These are phyloP conservation scores for Fremontodendron californicum DNA, from an alignment of 345 rosid genomes.

Conservation along the genomic window DNA sequence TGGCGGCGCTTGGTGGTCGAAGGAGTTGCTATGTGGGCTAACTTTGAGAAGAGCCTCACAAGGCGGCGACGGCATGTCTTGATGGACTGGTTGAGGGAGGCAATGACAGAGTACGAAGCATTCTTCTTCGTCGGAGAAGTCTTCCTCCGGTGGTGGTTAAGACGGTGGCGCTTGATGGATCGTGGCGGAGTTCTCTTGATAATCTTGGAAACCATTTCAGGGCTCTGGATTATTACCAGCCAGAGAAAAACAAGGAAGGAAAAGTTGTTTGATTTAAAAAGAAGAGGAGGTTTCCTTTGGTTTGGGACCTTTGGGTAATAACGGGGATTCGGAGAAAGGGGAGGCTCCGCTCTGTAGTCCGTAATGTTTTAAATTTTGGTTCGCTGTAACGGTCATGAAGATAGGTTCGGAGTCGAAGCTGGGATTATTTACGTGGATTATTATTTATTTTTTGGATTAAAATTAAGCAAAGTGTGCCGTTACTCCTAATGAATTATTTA, in stretches of 20 bases:
- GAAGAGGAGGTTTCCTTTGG: slow-evolving; percentile 6
- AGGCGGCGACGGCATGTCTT: slow-evolving; percentile 60
- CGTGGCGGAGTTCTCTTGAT: slow-evolving; percentile 45
- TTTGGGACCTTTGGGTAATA: slow-evolving; percentile 7
- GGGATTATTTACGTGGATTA: neutral
- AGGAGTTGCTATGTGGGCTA: slow-evolving; percentile 42
- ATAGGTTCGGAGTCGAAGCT: slow-evolving; percentile 60
- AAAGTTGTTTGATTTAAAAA: neutral
- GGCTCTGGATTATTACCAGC: neutral
- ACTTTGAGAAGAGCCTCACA: slow-evolving; percentile 53
- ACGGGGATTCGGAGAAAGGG: neutral
- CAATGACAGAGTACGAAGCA: slow-evolving; percentile 39
- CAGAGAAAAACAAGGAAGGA: neutral
- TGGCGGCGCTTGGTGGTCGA: slow-evolving; percentile 16
- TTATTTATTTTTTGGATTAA: too few relatives aligned
- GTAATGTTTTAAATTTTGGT: slow-evolving; percentile 41
- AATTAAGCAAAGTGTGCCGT: too few relatives aligned
- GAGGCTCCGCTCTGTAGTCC: neutral
- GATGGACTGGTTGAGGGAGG: slow-evolving; percentile 58
- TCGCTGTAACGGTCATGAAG: slow-evolving; percentile 64
- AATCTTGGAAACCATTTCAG: slow-evolving; percentile 56
- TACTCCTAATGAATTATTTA: neutral
- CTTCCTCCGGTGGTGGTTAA: slow-evolving; percentile 35
- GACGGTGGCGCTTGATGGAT: slow-evolving; percentile 37
- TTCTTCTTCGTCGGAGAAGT: slow-evolving; percentile 28